Conservation (phyloP, 257 asterid genomes). For the Dorcoceras hygrometricum region DNA sequence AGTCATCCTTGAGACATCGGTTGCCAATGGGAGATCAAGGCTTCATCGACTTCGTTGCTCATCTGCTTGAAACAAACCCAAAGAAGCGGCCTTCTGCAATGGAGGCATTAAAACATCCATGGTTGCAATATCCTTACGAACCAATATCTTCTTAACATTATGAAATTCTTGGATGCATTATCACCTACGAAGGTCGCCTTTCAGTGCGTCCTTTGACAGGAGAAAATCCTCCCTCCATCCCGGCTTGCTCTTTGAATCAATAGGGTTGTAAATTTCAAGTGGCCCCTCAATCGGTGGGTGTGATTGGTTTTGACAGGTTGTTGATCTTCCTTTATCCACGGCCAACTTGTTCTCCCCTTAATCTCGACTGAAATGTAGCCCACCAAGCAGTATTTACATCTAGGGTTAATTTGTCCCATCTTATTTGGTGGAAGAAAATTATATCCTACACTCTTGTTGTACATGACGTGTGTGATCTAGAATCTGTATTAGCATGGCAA, state of each 20-base stretch:
- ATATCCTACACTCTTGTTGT: slow-evolving; percentile 57
- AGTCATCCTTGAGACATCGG: slow-evolving; percentile 89
- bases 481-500: neutral
- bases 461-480: slow-evolving; percentile 56
- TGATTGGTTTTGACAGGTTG: slow-evolving; percentile 28
- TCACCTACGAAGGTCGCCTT: slow-evolving; percentile 17
- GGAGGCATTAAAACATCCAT: slow-evolving; percentile 91
- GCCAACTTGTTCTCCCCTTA: slow-evolving; percentile 37
- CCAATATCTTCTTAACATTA: slow-evolving; percentile 75
- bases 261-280: slow-evolving; percentile 19
- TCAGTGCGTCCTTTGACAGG: slow-evolving; percentile 17
- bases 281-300: slow-evolving; percentile 36
- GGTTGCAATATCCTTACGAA: slow-evolving; percentile 95
- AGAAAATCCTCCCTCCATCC: slow-evolving; percentile 17
- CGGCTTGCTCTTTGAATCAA: slow-evolving; percentile 25
- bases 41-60: slow-evolving; percentile 77
- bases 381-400: slow-evolving; percentile 26
- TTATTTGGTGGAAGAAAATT: slow-evolving; percentile 35
- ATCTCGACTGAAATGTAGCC: slow-evolving; percentile 32
- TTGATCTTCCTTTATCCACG: slow-evolving; percentile 29
- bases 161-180: slow-evolving; percentile 1
- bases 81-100: slow-evolving; percentile 82
- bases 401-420: slow-evolving; percentile 7
- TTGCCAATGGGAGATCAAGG: slow-evolving; percentile 99
- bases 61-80: slow-evolving; percentile 85